Evolutionary conservation across 352 stramenopile genomes (phyloP), one percentile per base, ranked within the genome.

Genomic region (Pythium scleroteichum): DNA sequence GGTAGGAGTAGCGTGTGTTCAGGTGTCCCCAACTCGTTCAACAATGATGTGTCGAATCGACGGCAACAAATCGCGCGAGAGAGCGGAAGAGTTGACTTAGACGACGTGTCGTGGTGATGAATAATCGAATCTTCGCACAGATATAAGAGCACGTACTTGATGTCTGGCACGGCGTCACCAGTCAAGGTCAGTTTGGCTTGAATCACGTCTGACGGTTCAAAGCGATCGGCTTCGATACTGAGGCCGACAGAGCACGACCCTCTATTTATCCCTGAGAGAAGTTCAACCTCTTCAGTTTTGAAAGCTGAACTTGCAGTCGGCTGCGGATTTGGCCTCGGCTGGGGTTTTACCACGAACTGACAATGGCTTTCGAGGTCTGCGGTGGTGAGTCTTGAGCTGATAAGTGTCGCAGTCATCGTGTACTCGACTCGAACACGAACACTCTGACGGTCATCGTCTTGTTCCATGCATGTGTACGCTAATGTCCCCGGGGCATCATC

Each of bases 191-290:
- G 9, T 24, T 8, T n/a, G 7, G 19, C 40, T n/a, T 24, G 6
- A n/a, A 47, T 47, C 6, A n/a, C 20, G 9, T n/a, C 6, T 5
- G 7, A 8, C 16, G 16, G 19, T 22, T 47, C 40, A 47, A 47
- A 47, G 9, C 10, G 16, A n/a, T 47, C 17, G 7, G 40, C 20
- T 13, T 41, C 16, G 26, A 53, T 53, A 16, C 41, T 27, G 16
- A 53, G 23, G 10, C 20, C 47, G 5, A 53, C 24, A 26, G 16
- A 10, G 26, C 47, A 53, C 9, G 24, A 22, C 4, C 47, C 47
- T 29, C 47, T 13, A 8, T 38, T 53, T 13, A 53, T 41, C 47
- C 22, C 32, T 6, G 47, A 53, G 7, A 53, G 24, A 24, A 53
- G 26, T 17, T 53, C 41, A 4, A 53, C 47, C 8, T 39, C 19